Conservation (phyloP, 2,329 filamentous ascomycete genomes). For the Pezicula radicicola region DNA sequence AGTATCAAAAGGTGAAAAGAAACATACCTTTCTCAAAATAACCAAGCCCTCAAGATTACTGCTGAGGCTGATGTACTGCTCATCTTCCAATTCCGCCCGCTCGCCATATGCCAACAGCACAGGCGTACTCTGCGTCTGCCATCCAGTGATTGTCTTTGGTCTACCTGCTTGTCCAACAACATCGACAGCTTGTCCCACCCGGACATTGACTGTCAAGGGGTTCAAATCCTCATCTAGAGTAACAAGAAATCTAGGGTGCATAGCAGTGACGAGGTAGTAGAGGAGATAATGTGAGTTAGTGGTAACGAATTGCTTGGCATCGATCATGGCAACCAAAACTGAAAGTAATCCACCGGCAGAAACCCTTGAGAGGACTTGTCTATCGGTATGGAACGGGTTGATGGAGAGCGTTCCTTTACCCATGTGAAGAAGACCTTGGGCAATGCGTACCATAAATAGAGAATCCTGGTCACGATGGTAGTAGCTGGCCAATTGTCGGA, state of each 20-base stretch:
- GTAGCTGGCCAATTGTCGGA: conserved; percentile 94
- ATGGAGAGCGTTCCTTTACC: conserved; percentile 96
- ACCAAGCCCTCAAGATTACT: conserved; percentile 92
- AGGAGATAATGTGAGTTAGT: conserved; percentile 81
- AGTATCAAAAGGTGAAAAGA: neutral
- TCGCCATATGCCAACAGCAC: conserved; percentile 93
- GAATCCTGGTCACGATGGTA: conserved; percentile 96
- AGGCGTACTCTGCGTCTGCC: conserved; percentile 99
- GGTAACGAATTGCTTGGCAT: conserved; percentile 81
- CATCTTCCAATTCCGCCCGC: conserved; percentile 93
- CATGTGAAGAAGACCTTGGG: conserved; percentile 96
- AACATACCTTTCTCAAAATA: conserved; percentile 91
- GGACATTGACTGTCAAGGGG: conserved; percentile 91
- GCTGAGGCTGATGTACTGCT: conserved; percentile 91
- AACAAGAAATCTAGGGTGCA: conserved; percentile 94
- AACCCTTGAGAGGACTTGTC: conserved; percentile 90
- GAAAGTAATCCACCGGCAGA: conserved; percentile 85
- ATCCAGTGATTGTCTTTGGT: conserved; percentile 98
- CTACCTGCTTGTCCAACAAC: conserved; percentile 95
- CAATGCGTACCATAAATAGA: conserved; percentile 98
- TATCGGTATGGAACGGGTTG: conserved; percentile 99
- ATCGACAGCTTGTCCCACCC: conserved; percentile 96
- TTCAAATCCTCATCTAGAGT: conserved; percentile 94
- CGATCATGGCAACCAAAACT: conserved; percentile 89
- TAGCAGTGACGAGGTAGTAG: conserved; percentile 94